These are phyloP conservation scores for Sodiomyces alkalinus DNA, from an alignment of 2,329 filamentous ascomycete species.

Conservation along the genomic window DNA sequence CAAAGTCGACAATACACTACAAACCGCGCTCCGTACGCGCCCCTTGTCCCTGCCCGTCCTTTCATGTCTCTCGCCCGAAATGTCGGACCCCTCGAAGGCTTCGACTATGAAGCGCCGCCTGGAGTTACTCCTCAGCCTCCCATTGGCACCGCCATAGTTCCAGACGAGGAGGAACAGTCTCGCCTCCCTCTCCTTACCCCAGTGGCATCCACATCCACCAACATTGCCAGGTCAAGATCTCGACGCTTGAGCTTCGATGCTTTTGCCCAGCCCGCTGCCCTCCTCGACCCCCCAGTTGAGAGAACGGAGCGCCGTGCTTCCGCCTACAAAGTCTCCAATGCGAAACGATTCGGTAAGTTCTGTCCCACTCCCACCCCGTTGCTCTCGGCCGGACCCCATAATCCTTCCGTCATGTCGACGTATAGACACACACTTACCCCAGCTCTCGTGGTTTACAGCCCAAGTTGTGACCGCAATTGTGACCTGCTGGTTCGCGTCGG, in stretches of 20 bases:
- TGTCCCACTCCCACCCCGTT: too few species aligned
- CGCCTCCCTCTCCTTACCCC: too few species aligned
- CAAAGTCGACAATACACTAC: too few species aligned
- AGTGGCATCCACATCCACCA: conserved; percentile 2
- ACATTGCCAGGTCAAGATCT: conserved; percentile 8
- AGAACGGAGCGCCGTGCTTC: conserved; percentile 12
- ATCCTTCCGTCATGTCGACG: background rate
- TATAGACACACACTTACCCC: background rate
- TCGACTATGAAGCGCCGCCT: conserved; percentile 19
- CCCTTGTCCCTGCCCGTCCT: too few species aligned
- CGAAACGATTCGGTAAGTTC: conserved; percentile 12
- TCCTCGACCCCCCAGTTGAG: conserved; percentile 2
- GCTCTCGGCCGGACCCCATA: too few species aligned
- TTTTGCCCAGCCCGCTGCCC: conserved; percentile 9
- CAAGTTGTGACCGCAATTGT: conserved; percentile 56
- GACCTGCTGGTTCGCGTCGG: conserved; percentile 61
- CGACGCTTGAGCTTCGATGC: conserved; percentile 15
- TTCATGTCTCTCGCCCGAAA: conserved; percentile 27
- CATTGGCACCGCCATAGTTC: conserved; percentile 10
- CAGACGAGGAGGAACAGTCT: conserved; percentile 6
- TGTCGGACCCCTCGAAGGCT: conserved; percentile 24
- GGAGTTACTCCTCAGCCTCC: too few species aligned
- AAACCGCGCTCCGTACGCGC: too few species aligned
- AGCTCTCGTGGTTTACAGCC: conserved; percentile 22
- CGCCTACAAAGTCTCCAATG: conserved; percentile 16